phyloP scores from a whole-genome alignment of 306 rosid genomes.

The Inga laurina region DNA sequence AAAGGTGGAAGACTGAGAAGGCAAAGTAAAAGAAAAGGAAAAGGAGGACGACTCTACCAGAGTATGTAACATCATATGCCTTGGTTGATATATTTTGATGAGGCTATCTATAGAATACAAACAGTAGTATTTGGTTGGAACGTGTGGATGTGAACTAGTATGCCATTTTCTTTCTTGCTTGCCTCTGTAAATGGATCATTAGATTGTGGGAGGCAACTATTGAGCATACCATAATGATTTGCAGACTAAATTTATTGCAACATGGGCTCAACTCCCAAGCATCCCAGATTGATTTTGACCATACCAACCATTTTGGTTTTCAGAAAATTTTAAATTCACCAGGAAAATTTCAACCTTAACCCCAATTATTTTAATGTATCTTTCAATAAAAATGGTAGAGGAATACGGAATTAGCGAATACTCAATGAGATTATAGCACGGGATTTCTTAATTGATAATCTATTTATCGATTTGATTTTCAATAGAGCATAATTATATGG shows the following conservation, averaged over 20 bases:
- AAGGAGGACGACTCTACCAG: constrained; percentile 35
- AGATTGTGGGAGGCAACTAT: not conserved
- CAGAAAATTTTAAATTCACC: not conserved
- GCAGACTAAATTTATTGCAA: constrained; percentile 19
- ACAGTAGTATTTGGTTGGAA: not conserved
- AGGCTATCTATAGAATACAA: constrained; percentile 20
- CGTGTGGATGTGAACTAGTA: constrained; percentile 32
- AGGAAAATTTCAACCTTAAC: not conserved
- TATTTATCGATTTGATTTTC: no score
- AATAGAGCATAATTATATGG: no score
- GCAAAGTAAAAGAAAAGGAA: constrained; percentile 36
- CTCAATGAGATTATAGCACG: no score
- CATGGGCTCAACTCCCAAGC: not conserved
- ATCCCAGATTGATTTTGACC: not conserved
- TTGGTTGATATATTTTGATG: constrained; percentile 23
- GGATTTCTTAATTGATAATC: no score
- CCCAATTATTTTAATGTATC: not conserved
- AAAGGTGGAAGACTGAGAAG: constrained; percentile 31
- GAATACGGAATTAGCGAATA: no score
- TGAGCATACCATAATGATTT: not conserved
- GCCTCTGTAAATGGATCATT: constrained; percentile 26
- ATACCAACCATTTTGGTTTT: not conserved
- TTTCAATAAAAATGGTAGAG: no score
- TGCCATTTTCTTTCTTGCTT: constrained; percentile 26
- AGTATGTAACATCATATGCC: constrained; percentile 33